Percentiles rank a stretch among this genome's conserved stretches.
phyloP scores from a whole-genome alignment of 2,329 filamentous ascomycete species.

The Sarocladiaceae sp. region DNA sequence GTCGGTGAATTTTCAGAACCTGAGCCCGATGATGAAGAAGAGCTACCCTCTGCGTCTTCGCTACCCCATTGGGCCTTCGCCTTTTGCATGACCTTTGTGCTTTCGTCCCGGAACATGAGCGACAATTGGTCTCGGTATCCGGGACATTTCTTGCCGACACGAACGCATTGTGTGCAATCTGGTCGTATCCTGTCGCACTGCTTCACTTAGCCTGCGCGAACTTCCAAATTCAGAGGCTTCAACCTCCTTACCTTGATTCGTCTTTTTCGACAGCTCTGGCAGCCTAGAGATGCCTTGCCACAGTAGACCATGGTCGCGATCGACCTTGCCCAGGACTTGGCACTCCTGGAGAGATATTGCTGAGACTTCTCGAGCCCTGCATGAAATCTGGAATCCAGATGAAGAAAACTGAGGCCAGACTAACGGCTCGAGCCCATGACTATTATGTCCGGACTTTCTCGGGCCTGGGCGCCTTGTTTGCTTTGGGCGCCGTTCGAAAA shows the following conservation, averaged over 20 bases:
- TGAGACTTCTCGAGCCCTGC: not conserved
- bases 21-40: not conserved
- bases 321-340: not conserved
- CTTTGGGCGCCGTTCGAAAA: too few relatives aligned
- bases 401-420: too few relatives aligned
- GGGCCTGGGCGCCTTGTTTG: too few relatives aligned
- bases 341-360: not conserved
- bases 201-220: too few relatives aligned
- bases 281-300: slow-evolving; percentile 50
- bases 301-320: slow-evolving; percentile 44
- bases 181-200: slow-evolving; percentile 57
- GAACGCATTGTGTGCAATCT: slow-evolving; percentile 56
- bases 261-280: slow-evolving; percentile 45
- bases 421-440: too few relatives aligned
- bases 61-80: slow-evolving; percentile 45
- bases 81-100: slow-evolving; percentile 54
- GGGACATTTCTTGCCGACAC: slow-evolving; percentile 53
- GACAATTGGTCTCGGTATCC: slow-evolving; percentile 60
- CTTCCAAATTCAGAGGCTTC: too few relatives aligned
- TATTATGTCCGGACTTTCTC: too few relatives aligned
- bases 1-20: not conserved
- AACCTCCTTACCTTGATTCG: slow-evolving; percentile 50
- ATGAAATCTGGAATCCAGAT: too few relatives aligned
- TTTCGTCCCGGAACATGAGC: slow-evolving; percentile 62
- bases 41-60: slow-evolving; percentile 14